These are phyloP conservation scores for Solanum phureja DNA, from an alignment of 257 asterid genomes.

Conservation along the genomic window DNA sequence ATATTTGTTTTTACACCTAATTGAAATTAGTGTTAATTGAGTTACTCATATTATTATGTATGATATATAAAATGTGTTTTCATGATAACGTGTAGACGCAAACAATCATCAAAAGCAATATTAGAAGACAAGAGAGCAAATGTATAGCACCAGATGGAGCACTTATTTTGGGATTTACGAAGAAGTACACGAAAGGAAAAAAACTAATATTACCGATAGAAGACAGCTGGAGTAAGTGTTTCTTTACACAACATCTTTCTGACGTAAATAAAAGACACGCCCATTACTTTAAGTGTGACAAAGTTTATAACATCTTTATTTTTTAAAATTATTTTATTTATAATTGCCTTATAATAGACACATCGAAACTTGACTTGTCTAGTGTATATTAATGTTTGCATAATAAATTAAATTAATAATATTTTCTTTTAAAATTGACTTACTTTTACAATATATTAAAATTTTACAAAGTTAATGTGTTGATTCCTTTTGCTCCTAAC, in stretches of 20 bases:
- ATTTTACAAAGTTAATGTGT: background rate
- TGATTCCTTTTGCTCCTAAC: background rate
- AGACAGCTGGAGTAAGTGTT: background rate
- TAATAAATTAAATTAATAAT: background rate
- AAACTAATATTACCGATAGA: background rate
- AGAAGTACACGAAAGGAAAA: background rate
- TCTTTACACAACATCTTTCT: background rate
- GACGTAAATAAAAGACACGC: background rate
- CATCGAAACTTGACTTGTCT: fast-evolving
- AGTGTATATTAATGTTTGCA: background rate
- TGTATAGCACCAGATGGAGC: background rate
- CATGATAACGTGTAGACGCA: background rate
- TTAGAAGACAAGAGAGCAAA: background rate
- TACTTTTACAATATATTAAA: background rate
- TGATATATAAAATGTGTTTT: background rate
- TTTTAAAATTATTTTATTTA: background rate
- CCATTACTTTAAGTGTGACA: background rate
- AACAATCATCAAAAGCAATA: background rate
- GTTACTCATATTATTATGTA: background rate
- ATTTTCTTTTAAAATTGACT: background rate
- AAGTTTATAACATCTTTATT: background rate
- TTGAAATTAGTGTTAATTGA: background rate
- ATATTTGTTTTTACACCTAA: background rate
- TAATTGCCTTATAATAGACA: background rate
- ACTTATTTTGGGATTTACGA: background rate